A percentile compares a stretch with the other conserved stretches of the same genome.
Evolutionary conservation across 805 yeast species (phyloP).

Genomic region (Diddensiella transvaalensis): DNA sequence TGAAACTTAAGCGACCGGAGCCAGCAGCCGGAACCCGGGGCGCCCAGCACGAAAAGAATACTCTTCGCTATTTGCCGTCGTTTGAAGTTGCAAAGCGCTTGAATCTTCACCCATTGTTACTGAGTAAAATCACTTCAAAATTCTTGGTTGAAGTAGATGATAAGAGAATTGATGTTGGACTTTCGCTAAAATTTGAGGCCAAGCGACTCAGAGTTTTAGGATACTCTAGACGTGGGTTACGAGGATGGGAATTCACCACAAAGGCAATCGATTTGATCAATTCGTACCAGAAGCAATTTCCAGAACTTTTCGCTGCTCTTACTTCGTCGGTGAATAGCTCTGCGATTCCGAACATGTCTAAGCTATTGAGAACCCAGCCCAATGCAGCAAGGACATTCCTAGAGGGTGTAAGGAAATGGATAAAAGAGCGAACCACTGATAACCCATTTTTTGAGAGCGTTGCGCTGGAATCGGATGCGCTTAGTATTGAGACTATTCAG

Average conservation of each 20-base stretch:
- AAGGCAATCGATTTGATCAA: slow-evolving; percentile 64
- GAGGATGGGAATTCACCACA: slow-evolving; percentile 81
- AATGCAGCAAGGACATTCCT: slow-evolving; percentile 33
- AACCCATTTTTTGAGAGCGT: slow-evolving; percentile 51
- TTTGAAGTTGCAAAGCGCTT: slow-evolving; percentile 58
- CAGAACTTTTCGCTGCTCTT: slow-evolving; percentile 49
- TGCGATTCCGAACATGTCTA: slow-evolving; percentile 25
- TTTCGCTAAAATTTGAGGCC: slow-evolving; percentile 78
- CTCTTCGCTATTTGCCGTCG: slow-evolving; percentile 61
- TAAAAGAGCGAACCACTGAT: slow-evolving; percentile 42
- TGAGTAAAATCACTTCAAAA: slow-evolving; percentile 75
- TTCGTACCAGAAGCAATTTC: slow-evolving; percentile 60
- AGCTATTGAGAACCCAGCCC: slow-evolving; percentile 23
- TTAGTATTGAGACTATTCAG: slow-evolving; percentile 60
- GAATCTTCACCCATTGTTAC: slow-evolving; percentile 56
- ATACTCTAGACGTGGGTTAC: slow-evolving; percentile 61
- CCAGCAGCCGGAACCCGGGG: slow-evolving; percentile 63
- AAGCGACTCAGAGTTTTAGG: slow-evolving; percentile 83
- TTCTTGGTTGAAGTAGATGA: slow-evolving; percentile 57
- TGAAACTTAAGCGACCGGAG: slow-evolving; percentile 39
- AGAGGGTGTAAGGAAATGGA: slow-evolving; percentile 41
- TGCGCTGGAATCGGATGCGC: slow-evolving; percentile 71
- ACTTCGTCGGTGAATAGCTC: slow-evolving; percentile 21
- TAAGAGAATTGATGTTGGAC: slow-evolving; percentile 65
- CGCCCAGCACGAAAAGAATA: slow-evolving; percentile 52